Conservation (phyloP, 2,329 filamentous ascomycete genomes). For the Gyromitra esculenta region DNA sequence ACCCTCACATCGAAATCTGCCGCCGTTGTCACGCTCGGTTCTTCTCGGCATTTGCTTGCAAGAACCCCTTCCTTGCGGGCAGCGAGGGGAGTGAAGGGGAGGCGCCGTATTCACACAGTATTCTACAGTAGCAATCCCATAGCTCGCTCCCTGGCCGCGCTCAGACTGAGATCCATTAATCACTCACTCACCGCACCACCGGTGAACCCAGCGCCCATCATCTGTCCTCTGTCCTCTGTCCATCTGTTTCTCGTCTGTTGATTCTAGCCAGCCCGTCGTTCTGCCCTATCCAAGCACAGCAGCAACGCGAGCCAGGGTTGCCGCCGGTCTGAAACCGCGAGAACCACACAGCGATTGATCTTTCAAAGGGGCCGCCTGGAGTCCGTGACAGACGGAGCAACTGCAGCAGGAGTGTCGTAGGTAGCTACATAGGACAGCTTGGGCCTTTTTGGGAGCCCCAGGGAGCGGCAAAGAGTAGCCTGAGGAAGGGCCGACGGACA, state of each 20-base stretch:
- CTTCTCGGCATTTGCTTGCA: conserved; percentile 44
- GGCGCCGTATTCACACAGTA: no score
- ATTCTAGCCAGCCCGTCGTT: conserved; percentile 22
- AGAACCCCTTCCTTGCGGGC: conserved; percentile 25
- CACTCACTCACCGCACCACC: conserved; percentile 36
- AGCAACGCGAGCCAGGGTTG: conserved; percentile 37
- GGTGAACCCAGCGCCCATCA: conserved; percentile 46
- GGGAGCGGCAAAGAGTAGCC: conserved; percentile 24
- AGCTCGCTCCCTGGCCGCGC: conserved; percentile 35
- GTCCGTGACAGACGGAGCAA: conserved; percentile 38
- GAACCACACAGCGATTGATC: conserved; percentile 39
- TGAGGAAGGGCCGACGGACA: neutral
- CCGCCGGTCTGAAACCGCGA: conserved; percentile 48
- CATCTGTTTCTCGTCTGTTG: neutral
- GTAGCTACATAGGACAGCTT: conserved; percentile 48
- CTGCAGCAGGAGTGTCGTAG: conserved; percentile 38
- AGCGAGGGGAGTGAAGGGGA: conserved; percentile 26
- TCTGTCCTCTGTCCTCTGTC: conserved; percentile 31
- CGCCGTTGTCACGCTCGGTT: conserved; percentile 43
- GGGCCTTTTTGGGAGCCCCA: conserved; percentile 41
- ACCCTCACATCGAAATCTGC: conserved; percentile 40
- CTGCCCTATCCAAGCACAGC: conserved; percentile 37
- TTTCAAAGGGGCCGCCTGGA: conserved; percentile 41
- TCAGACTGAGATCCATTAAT: conserved; percentile 51
- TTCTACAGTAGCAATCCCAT: no score